Evolutionary conservation across 257 asterid genomes (phyloP), one percentile per base, ranked within the genome.

Genomic region (Cynanchum wilfordii): DNA sequence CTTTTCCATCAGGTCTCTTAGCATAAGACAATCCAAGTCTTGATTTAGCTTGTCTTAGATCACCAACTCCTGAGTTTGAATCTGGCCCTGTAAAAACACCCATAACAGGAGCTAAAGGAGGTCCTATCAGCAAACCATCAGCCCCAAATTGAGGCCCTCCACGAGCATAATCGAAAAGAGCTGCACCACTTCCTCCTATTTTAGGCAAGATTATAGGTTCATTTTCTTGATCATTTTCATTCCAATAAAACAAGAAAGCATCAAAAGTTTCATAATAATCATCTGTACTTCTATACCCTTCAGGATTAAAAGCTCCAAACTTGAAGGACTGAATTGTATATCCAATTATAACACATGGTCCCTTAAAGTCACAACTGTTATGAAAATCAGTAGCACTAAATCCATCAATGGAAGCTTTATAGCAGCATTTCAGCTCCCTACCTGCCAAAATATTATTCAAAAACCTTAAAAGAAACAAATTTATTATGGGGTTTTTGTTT

Each of bases 91-190:
- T 89, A 68, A 91, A 93, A 3, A 93, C 96, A 11, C 97, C 98
- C 96, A 93, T 93, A 7, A 91, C 96, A 19, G 98, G 96, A 1
- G 97, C 90, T 47, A 93, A 71, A 6, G 97, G 98, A 10, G 97
- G 95, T 72, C 97, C 98, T 11, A 93, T 86, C 47, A 91, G 87
- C 72, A 91, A 80, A 30, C 97, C 97, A 42, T 93, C 96, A 10
- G 96, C 98, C 42, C 98, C 97, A 49, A 91, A 93, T 58, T 93
- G 96, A 0, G 97, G 98, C 22, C 98, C 98, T 2, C 97, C 97
- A 38, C 97, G 87, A 4, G 96, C 98, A 22, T 91, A 93, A 71
- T 93, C 96, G 73, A 93, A 90, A 49, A 93, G 87, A 63, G 97
- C 96, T 5, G 97, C 98, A 0, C 98, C 97, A 47, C 96, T 93